Conservation (phyloP, 495 filamentous ascomycete genomes). For the Podospora anserina region DNA sequence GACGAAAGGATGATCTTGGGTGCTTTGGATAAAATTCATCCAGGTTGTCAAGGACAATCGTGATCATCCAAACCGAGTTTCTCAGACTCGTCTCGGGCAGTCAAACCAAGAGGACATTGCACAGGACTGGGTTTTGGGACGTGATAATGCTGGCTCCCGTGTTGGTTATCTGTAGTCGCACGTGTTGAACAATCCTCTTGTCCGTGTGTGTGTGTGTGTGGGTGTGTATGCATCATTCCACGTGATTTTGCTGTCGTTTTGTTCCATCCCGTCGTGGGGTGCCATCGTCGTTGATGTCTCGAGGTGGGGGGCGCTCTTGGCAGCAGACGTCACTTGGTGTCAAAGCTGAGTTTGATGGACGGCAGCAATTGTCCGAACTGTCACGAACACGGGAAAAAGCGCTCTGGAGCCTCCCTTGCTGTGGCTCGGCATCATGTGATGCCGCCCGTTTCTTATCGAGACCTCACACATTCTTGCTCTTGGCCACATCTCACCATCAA, state of each 20-base stretch:
- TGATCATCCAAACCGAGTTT: conserved; percentile 12
- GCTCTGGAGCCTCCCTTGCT: neutral
- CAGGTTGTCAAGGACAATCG: conserved; percentile 11
- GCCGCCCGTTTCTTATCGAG: neutral
- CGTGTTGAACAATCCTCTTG: neutral
- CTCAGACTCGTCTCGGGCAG: conserved; percentile 2
- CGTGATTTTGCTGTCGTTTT: neutral
- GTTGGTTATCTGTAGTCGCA: neutral
- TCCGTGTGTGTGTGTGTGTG: neutral
- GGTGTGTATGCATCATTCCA: no score
- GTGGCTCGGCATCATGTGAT: neutral
- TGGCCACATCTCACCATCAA: neutral
- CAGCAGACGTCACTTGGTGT: neutral
- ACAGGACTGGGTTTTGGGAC: conserved; percentile 1
- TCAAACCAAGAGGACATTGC: conserved; percentile 16
- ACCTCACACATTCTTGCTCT: neutral
- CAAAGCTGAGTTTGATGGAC: neutral
- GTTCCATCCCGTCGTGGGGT: neutral
- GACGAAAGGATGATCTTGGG: neutral
- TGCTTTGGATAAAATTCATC: neutral
- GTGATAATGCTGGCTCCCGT: conserved; percentile 8
- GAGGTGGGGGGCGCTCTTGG: neutral
- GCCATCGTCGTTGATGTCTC: no score
- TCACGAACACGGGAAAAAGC: neutral
- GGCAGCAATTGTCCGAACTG: neutral